Base-by-base conservation (phyloP, 1,284 basidiomycete genomes). In the Coniferiporia weirii region DNA sequence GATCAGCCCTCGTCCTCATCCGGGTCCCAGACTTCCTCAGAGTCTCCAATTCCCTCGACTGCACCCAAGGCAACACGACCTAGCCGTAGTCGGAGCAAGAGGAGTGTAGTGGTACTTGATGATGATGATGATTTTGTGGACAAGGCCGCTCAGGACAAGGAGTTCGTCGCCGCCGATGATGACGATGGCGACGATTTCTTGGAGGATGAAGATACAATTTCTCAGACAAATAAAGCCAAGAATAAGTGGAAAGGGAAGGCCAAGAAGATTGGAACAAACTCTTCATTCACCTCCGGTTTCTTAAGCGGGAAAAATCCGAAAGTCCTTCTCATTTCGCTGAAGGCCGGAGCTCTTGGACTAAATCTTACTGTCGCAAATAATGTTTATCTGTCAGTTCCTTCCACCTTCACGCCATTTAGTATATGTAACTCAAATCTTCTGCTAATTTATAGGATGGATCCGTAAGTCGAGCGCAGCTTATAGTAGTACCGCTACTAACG, bases 361-460 rank as follows among this genome's bases (percentile, higher is more conserved):
- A 95, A 95, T 70, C 72, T 95, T 61, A 95, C 93, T 0, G 89
- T 91, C 13, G 93, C 93, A 1, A 94, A 93, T 67, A 91, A 94
- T 68, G 90, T 95, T 0, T 93, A 90, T 68, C 71, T 95, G 84
- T 93, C 65, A 77, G 89, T 79, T 34, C 22, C 15, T 43, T 52
- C 45, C 1, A 56, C 35, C 13, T 56, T 54, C 19, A 12, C 13
- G 52, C 45, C 35, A 44, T 19, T 34, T 27, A 15, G 17, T 19
- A 46, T 44, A 54, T 13, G 19, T 60, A 12, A 56, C 59, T 61
- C 32, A 68, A 52, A 17, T 56, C 4, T 51, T 35, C 19, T 43
- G 48, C 19, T 19, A 53, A 53, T 46, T 17, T 44, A 38, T 62
- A 89, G 87, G 52, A 92, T 92, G 83, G 93, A 95, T 71, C 93